Conservation (phyloP, 345 rosid species). For the Bruguiera gymnorhiza region DNA sequence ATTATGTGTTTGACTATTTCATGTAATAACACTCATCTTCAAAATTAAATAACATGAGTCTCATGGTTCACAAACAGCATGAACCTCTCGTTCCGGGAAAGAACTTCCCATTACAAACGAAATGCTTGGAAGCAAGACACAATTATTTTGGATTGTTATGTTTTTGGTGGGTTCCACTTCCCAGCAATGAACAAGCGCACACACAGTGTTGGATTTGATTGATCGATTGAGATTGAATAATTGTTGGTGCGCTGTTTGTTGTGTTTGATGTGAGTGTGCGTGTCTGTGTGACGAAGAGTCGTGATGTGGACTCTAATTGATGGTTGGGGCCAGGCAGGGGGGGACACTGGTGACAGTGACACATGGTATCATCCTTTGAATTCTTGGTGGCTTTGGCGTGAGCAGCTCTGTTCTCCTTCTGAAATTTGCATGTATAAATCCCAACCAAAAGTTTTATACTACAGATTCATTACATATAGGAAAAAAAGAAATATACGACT, state of each 20-base stretch:
- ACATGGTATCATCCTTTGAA: slow-evolving; percentile 1
- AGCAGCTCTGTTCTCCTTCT: slow-evolving; percentile 4
- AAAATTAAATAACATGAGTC: too few species aligned
- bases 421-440: neutral
- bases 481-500: too few species aligned
- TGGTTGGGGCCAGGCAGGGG: slow-evolving; percentile 7
- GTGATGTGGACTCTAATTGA: slow-evolving; percentile 25
- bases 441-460: too few species aligned
- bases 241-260: slow-evolving; percentile 13
- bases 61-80: too few species aligned
- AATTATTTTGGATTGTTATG: neutral
- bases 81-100: too few species aligned
- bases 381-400: neutral
- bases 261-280: neutral
- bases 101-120: too few species aligned
- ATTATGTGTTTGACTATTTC: too few species aligned
- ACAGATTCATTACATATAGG: too few species aligned
- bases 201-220: slow-evolving; percentile 14
- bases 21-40: too few species aligned
- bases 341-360: slow-evolving; percentile 25
- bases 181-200: too few species aligned
- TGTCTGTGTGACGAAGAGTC: slow-evolving; percentile 13
- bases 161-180: slow-evolving; percentile 2
- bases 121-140: too few species aligned
- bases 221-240: slow-evolving; percentile 14